These are phyloP conservation scores for Tulasnella sp. DNA, from an alignment of 768 basidiomycete species.

Conservation along the genomic window DNA sequence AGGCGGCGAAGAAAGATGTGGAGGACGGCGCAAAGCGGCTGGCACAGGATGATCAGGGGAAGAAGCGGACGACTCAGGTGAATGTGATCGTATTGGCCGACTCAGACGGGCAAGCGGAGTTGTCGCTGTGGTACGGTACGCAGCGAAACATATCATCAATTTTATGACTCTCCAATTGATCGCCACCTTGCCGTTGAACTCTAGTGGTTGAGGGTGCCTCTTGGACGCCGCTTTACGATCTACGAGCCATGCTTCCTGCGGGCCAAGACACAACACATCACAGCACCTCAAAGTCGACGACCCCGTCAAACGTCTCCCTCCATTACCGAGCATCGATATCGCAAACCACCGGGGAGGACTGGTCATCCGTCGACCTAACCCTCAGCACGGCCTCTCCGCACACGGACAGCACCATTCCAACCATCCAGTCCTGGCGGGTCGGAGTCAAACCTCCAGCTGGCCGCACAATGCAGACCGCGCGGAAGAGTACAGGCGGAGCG, in stretches of 20 bases:
- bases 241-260: constrained; percentile 40
- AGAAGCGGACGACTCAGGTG: constrained; percentile 25
- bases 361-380: constrained; percentile 17
- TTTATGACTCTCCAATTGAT: background rate
- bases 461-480: too few species aligned
- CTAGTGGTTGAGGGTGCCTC: constrained; percentile 39
- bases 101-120: constrained; percentile 28
- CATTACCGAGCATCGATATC: constrained; percentile 20
- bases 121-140: constrained; percentile 48
- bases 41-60: constrained; percentile 3
- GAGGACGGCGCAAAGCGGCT: constrained; percentile 27
- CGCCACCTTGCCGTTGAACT: background rate
- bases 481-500: background rate
- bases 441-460: background rate
- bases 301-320: constrained; percentile 5
- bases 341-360: constrained; percentile 21
- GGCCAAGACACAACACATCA: constrained; percentile 35
- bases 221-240: constrained; percentile 49
- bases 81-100: constrained; percentile 36
- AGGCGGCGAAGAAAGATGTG: constrained; percentile 3
- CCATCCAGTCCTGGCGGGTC: constrained; percentile 13
- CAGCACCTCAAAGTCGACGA: constrained; percentile 28
- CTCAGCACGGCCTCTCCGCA: constrained; percentile 20
- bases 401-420: constrained; percentile 15
- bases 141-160: background rate